phyloP scores from a whole-genome alignment of 2,329 filamentous ascomycete genomes.

The Whalleya microplaca region DNA sequence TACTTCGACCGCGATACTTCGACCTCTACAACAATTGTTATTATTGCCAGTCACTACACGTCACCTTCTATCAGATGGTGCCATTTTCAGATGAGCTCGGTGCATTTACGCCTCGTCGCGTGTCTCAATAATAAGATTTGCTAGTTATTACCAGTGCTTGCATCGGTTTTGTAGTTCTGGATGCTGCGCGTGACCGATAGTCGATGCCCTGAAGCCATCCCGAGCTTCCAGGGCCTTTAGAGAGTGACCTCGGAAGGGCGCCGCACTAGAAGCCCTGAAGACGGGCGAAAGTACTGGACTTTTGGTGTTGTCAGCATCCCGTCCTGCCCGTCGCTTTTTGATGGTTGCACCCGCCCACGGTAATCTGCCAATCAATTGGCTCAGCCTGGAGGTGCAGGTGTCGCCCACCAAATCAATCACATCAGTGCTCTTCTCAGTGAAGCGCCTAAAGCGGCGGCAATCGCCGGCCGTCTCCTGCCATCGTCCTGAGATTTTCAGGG shows the following conservation, averaged over 20 bases:
- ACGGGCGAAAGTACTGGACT: conserved; percentile 14
- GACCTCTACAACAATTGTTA: conserved; percentile 15
- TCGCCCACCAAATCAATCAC: conserved; percentile 26
- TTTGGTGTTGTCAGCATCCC: conserved; percentile 26
- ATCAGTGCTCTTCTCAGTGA: conserved; percentile 28
- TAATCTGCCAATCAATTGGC: conserved; percentile 32
- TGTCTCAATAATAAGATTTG: background rate
- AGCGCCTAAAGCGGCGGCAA: conserved; percentile 35
- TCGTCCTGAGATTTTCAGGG: conserved; percentile 32
- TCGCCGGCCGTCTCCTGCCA: conserved; percentile 30
- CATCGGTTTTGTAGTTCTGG: conserved; percentile 6
- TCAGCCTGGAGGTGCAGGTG: conserved; percentile 23
- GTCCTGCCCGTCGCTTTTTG: conserved; percentile 17
- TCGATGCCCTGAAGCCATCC: conserved; percentile 5
- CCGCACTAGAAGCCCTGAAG: conserved; percentile 20
- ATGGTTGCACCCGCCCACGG: conserved; percentile 34
- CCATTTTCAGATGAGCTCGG: background rate
- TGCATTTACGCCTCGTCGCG: background rate
- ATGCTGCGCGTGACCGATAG: conserved; percentile 5
- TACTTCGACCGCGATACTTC: conserved; percentile 22
- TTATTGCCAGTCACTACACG: conserved; percentile 16
- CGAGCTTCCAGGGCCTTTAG: conserved; percentile 16
- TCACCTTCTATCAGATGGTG: conserved; percentile 12
- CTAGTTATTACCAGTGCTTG: conserved; percentile 1
- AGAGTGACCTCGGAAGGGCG: conserved; percentile 22